These are phyloP conservation scores for Chlamydomonas schloesseri DNA, from an alignment of 139 green algal genomes.

Conservation along the genomic window DNA sequence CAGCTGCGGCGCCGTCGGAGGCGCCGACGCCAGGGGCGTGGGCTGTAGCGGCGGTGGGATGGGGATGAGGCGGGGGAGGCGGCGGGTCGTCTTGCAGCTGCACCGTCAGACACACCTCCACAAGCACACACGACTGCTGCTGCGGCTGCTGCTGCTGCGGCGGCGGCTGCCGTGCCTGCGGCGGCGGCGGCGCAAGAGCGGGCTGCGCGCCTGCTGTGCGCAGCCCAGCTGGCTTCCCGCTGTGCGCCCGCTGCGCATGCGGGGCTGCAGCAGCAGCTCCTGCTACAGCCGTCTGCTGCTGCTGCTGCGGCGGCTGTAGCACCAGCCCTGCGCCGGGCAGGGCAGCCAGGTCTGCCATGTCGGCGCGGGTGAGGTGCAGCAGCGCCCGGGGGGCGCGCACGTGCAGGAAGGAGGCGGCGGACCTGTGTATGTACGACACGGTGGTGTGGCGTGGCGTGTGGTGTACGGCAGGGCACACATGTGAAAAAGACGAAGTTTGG, in stretches of 20 bases:
- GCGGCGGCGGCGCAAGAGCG: not conserved
- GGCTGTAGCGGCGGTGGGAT: no score
- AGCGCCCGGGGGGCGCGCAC: constrained; percentile 5
- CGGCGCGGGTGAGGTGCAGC: constrained; percentile 20
- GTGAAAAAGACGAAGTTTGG: no score
- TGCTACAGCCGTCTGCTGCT: not conserved
- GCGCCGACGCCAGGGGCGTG: not conserved
- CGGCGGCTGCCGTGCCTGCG: not conserved
- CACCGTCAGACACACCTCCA: constrained; percentile 11
- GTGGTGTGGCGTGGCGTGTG: no score
- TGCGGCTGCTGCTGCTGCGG: no score
- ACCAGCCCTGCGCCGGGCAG: not conserved
- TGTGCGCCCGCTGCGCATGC: no score
- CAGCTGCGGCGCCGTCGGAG: not conserved
- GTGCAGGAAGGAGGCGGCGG: constrained; percentile 32
- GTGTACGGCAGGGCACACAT: no score
- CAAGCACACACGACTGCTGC: constrained; percentile 9
- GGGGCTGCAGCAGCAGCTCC: not conserved
- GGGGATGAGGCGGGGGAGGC: not conserved
- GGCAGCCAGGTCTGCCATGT: constrained; percentile 5
- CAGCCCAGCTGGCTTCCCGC: not conserved
- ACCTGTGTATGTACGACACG: no score
- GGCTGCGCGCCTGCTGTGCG: not conserved
- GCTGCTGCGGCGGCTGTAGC: constrained; percentile 4
- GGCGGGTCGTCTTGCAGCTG: constrained; percentile 10